These are phyloP conservation scores for Ochetophila trinervis DNA, from an alignment of 306 rosid species.

Conservation along the genomic window DNA sequence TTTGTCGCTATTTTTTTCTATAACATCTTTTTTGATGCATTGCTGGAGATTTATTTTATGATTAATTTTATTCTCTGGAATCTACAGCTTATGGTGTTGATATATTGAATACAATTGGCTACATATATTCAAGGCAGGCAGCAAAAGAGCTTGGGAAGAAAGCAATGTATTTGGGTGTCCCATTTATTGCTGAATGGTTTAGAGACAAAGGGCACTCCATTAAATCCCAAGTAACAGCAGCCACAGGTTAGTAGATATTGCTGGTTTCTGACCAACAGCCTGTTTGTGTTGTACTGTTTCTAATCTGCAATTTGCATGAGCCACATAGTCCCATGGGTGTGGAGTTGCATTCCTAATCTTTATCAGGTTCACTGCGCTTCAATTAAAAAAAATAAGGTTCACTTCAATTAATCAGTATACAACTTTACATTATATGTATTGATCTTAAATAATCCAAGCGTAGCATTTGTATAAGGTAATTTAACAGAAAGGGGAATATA, in stretches of 20 bases:
- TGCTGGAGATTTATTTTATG: constrained; percentile 7
- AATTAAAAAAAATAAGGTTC: no score
- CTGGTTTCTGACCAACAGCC: constrained; percentile 13
- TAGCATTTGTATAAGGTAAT: no score
- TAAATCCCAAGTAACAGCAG: constrained; percentile 98
- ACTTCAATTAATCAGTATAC: no score
- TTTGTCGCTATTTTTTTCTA: no score
- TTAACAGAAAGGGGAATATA: no score
- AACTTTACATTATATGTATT: no score
- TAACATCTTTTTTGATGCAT: not conserved
- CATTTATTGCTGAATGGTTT: constrained; percentile 97
- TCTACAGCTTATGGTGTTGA: constrained; percentile 86
- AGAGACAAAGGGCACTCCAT: constrained; percentile 97
- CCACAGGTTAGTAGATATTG: constrained; percentile 66
- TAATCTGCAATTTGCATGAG: constrained; percentile 1
- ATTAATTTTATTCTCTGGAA: constrained; percentile 24
- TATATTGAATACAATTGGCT: constrained; percentile 95
- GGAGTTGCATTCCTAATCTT: not conserved
- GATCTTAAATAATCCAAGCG: no score
- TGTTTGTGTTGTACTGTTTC: constrained; percentile 2
- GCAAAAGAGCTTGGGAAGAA: constrained; percentile 98
- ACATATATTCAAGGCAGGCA: constrained; percentile 90
- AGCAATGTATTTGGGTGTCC: constrained; percentile 92
- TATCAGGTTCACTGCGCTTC: no score
- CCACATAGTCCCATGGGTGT: not conserved